A percentile compares a stretch with the other conserved stretches of the same genome.
These are phyloP conservation scores for Neurospora sp. DNA, from an alignment of 495 filamentous ascomycete species.

Conservation along the genomic window DNA sequence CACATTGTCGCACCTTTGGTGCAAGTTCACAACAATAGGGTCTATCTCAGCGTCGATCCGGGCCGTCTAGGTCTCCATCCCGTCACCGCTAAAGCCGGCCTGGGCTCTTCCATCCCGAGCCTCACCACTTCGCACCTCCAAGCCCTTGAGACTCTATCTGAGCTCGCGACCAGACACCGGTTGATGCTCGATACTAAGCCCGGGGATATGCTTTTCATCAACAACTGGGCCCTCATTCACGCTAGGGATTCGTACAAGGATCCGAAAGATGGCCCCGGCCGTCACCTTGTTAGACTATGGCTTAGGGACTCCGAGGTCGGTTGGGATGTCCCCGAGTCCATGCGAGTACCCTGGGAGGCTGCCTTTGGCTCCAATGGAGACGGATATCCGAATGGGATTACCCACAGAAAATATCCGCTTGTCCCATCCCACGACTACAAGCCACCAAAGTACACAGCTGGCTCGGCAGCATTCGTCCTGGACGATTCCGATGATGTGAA, in stretches of 20 bases:
- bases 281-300: constrained; percentile 45
- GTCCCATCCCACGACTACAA: constrained; percentile 30
- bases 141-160: constrained; percentile 24
- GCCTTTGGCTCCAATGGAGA: constrained; percentile 23
- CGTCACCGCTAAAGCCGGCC: constrained; percentile 3
- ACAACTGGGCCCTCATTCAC: constrained; percentile 54
- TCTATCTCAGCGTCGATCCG: constrained; percentile 32
- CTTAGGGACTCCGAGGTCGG: constrained; percentile 30
- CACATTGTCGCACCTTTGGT: constrained; percentile 31
- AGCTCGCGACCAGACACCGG: constrained; percentile 24
- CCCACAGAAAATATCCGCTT: constrained; percentile 25
- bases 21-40: constrained; percentile 20
- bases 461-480: constrained; percentile 34
- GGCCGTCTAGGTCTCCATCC: constrained; percentile 35
- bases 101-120: constrained; percentile 17
- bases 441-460: constrained; percentile 32
- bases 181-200: constrained; percentile 36
- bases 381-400: constrained; percentile 6
- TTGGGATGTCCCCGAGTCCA: constrained; percentile 30
- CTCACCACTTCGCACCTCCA: constrained; percentile 24
- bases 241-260: constrained; percentile 41
- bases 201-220: constrained; percentile 54
- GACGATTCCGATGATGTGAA: constrained; percentile 25
- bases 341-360: constrained; percentile 35
- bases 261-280: constrained; percentile 11